Percentiles rank a stretch among this genome's conserved stretches.
phyloP scores from a whole-genome alignment of 257 asterid genomes.

The Petrea volubilis region DNA sequence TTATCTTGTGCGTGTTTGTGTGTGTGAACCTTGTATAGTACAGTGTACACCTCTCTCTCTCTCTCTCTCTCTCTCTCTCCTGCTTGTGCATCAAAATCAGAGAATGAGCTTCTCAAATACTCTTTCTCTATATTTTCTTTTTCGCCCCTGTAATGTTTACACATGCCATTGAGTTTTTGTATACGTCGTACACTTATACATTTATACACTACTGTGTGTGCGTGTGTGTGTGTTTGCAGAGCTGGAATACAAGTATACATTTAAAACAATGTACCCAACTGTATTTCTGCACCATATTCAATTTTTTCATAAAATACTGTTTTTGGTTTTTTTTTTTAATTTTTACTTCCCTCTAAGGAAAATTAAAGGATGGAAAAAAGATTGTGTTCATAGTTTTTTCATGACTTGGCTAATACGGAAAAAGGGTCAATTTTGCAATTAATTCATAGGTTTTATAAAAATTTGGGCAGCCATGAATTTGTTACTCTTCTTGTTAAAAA shows the following conservation, averaged over 20 bases:
- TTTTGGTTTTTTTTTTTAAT: background rate
- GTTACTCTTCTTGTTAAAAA: background rate
- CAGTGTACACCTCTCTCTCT: conserved; percentile 43
- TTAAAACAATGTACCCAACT: conserved; percentile 20
- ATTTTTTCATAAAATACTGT: background rate
- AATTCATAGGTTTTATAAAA: background rate
- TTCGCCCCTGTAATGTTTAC: conserved; percentile 7
- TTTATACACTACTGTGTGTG: conserved; percentile 20
- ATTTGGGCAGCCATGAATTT: too few species aligned
- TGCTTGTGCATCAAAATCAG: conserved; percentile 72
- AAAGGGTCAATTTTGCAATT: background rate
- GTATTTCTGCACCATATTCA: conserved; percentile 27
- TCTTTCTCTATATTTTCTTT: conserved; percentile 23
- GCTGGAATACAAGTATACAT: conserved; percentile 11
- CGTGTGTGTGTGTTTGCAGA: conserved; percentile 5
- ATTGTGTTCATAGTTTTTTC: background rate
- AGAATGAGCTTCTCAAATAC: conserved; percentile 73
- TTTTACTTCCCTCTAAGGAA: conserved; percentile 16
- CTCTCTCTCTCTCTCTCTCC: conserved; percentile 40
- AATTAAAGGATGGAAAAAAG: background rate
- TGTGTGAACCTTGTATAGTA: conserved; percentile 44
- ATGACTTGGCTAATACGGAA: background rate
- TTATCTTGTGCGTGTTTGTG: conserved; percentile 38
- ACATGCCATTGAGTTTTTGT: conserved; percentile 18
- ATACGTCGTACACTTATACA: background rate